Base-by-base conservation (phyloP, 139 green algal genomes). In the Volvox reticuliferus region DNA sequence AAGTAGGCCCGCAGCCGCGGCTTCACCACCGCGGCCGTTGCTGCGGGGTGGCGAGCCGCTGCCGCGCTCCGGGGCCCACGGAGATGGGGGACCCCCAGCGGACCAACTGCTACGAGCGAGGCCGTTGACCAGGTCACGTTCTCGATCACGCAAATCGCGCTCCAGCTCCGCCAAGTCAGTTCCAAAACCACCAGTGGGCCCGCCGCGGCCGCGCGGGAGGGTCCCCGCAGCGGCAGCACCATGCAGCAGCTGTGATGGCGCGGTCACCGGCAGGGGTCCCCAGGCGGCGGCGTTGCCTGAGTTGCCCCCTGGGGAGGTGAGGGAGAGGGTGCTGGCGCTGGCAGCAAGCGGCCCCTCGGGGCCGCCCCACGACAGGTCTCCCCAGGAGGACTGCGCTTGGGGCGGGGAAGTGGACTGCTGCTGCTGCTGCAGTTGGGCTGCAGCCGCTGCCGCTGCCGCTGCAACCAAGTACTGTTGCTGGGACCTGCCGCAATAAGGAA, bases 81-180 rank as follows among this genome's bases (percentile, higher is more conserved):
- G 32, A 12, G 20, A n/a, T n/a, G n/a, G 16, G 35, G 18, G 20
- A 28, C 30, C 82, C 28, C 65, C 65, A 21, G 68, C 35, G 33
- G 32, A 82, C 69, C 37, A 82, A 44, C 44, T 89, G 69, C 85
- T 71, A 12, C 69, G 85, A 5, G 14, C 24, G 32, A 73, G 37
- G 17, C 18, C n/a, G 69, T 20, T 65, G 37, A 82, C 19, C 19
- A 62, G 35, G n/a, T 71, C 85, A 9, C 83, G 83, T 71, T 89
- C 85, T 14, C 85, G 85, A 6, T 82, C 83, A 1, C 65, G 36
- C 1, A 89, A 28, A 1, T 82, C 85, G 0, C 85, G 85, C 19
- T 89, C 85, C 69, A 89, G 50, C 85, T 89, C 85, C 0, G 85
- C 26, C 3, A 89, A 50, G 28, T 89, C 85, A 36, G 32, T 35